A percentile compares a stretch with the other conserved stretches of the same genome.
These are phyloP conservation scores for Rhypophila decipiens DNA, from an alignment of 495 filamentous ascomycete genomes.

Conservation along the genomic window DNA sequence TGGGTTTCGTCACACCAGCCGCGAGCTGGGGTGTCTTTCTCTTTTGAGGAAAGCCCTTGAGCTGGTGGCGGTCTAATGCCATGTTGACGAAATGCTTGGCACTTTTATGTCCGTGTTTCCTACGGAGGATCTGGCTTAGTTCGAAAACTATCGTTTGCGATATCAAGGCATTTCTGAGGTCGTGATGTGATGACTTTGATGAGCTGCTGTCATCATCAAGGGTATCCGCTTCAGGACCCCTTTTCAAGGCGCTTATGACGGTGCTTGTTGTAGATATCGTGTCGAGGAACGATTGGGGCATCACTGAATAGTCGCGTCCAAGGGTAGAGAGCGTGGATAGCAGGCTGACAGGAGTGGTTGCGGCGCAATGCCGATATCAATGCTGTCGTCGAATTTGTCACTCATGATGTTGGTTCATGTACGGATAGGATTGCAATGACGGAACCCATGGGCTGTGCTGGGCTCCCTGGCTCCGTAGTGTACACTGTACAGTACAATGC, in stretches of 20 bases:
- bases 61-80: neutral
- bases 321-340: neutral
- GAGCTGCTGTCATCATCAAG: no score
- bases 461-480: no score
- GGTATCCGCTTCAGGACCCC: no score
- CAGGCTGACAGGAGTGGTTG: neutral
- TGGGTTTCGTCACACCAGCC: conserved; percentile 1
- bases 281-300: neutral
- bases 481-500: no score
- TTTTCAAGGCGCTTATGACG: no score
- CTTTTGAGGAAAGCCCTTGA: neutral
- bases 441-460: no score
- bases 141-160: no score
- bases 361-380: conserved; percentile 2
- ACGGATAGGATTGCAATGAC: no score
- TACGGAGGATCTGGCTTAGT: no score
- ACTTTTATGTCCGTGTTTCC: neutral
- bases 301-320: no score
- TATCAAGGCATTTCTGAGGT: no score
- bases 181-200: no score
- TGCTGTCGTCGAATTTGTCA: neutral
- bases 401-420: neutral
- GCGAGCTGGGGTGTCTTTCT: neutral
- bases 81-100: neutral
- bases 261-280: neutral